Percentiles rank a stretch among this genome's conserved stretches.
Evolutionary conservation across 805 yeast genomes (phyloP).

Genomic region (Schizosaccharomyces cryophilus): DNA sequence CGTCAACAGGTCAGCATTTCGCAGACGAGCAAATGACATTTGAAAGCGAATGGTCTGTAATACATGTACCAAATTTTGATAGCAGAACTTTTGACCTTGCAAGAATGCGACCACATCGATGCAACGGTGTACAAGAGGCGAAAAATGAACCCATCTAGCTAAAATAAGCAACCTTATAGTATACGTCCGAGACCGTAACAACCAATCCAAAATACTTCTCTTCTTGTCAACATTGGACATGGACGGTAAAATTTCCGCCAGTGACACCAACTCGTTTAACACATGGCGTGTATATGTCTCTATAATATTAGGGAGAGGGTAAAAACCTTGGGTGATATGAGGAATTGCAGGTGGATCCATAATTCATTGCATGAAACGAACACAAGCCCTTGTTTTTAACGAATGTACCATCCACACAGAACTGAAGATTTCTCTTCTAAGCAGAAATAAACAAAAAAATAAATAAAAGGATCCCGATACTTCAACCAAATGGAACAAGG

Average conservation of each 20-base stretch:
- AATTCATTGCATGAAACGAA: constrained; percentile 6
- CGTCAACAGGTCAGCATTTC: constrained; percentile 73
- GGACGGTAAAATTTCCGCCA: constrained; percentile 34
- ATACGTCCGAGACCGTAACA: constrained; percentile 57
- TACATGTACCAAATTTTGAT: constrained; percentile 35
- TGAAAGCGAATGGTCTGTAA: constrained; percentile 43
- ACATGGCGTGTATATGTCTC: constrained; percentile 24
- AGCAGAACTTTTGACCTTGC: constrained; percentile 50
- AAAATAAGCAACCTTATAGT: constrained; percentile 65
- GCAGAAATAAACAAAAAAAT: background rate
- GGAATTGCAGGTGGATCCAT: constrained; percentile 25
- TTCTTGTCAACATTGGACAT: constrained; percentile 40
- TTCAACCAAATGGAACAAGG: no score
- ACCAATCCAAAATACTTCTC: constrained; percentile 36
- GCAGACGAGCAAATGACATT: constrained; percentile 69
- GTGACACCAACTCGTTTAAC: constrained; percentile 25
- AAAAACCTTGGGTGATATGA: constrained; percentile 46
- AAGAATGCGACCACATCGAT: constrained; percentile 81
- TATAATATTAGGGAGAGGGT: constrained; percentile 36
- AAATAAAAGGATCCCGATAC: background rate
- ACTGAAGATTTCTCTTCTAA: background rate
- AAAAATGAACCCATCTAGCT: constrained; percentile 64
- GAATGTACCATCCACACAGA: no score
- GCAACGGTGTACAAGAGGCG: constrained; percentile 43
- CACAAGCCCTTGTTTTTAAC: no score